Evolutionary conservation across 305 asterid species (phyloP).

Genomic region (Fraxinus ornus): DNA sequence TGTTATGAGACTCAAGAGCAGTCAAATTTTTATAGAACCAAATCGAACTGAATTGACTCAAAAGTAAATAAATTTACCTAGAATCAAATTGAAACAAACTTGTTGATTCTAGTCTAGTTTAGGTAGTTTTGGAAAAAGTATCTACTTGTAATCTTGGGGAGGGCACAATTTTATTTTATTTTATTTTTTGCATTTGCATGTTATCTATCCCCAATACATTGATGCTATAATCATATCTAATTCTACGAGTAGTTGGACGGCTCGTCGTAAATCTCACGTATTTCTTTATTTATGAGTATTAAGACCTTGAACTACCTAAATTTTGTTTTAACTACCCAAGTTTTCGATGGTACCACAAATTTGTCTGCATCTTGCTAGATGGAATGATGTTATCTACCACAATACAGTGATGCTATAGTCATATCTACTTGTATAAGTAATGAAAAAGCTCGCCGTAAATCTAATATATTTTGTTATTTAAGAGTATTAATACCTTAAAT

Average conservation of each 20-base stretch:
- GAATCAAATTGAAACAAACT: background rate
- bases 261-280: background rate
- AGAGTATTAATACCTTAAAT: background rate
- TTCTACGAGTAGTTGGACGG: background rate
- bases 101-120: background rate
- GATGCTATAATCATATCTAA: background rate
- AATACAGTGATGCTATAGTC: background rate
- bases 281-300: background rate
- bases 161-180: background rate
- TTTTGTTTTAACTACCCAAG: background rate
- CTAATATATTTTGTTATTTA: too few species aligned
- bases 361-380: too few species aligned
- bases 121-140: too few species aligned
- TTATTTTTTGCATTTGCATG: background rate
- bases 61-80: background rate
- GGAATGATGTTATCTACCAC: background rate
- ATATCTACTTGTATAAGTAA: too few species aligned
- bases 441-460: background rate
- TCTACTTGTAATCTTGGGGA: background rate
- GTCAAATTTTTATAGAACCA: background rate
- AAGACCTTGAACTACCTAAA: background rate
- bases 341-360: too few species aligned
- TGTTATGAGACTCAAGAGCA: background rate
- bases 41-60: background rate
- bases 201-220: background rate